Evolutionary conservation across 2,329 filamentous ascomycete species (phyloP).

Genomic region (Pseudocercospora eumusae): DNA sequence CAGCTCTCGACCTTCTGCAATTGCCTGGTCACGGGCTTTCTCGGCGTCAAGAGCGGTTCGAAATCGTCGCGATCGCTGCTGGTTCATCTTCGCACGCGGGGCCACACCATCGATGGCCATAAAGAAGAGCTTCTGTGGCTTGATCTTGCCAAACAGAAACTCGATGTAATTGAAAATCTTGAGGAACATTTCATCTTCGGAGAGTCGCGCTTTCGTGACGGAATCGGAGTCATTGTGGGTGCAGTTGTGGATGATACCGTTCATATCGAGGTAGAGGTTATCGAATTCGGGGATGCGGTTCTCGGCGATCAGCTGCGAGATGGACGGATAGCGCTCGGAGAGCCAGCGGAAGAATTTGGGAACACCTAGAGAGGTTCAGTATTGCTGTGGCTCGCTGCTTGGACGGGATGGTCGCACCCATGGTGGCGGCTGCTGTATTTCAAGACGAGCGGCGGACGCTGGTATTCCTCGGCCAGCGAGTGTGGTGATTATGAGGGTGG

Average conservation of each 20-base stretch:
- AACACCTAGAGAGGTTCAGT: constrained; percentile 61
- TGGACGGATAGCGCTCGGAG: constrained; percentile 96
- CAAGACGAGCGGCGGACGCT: constrained; percentile 30
- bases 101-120: constrained; percentile 99
- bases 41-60: constrained; percentile 91
- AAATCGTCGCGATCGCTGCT: constrained; percentile 93
- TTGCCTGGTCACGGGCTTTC: constrained; percentile 85
- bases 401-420: constrained; percentile 34
- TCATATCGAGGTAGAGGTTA: constrained; percentile 97
- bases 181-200: constrained; percentile 99
- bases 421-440: constrained; percentile 38
- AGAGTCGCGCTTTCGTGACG: constrained; percentile 86
- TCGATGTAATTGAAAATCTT: constrained; percentile 99
- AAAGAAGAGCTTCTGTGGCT: constrained; percentile 97
- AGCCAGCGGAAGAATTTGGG: constrained; percentile 99
- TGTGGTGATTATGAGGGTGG: constrained; percentile 11
- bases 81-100: constrained; percentile 98
- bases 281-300: constrained; percentile 99
- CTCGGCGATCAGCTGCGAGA: constrained; percentile 97
- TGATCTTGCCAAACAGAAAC: constrained; percentile 97
- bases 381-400: background rate
- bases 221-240: constrained; percentile 96
- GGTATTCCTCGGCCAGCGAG: constrained; percentile 17
- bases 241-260: constrained; percentile 99
- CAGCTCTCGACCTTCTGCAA: constrained; percentile 84